phyloP scores from a whole-genome alignment of 1,139 yeast genomes.

The Scheffersomyces parashehatae region DNA sequence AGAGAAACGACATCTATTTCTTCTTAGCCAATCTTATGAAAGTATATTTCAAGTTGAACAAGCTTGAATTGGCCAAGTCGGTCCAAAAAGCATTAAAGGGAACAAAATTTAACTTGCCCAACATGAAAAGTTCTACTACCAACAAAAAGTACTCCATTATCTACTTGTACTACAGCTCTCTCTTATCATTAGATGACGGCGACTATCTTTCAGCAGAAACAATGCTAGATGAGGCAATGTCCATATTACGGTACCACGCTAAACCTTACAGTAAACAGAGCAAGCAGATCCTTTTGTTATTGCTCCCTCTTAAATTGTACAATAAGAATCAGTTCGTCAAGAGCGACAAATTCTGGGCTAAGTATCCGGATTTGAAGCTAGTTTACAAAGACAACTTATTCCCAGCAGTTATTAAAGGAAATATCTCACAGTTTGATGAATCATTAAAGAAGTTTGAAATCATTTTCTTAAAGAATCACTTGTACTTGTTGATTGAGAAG shows the following conservation, averaged over 20 bases:
- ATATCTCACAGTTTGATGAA: conserved; percentile 49
- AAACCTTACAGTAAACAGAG: conserved; percentile 27
- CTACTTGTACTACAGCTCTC: conserved; percentile 66
- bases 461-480: conserved; percentile 56
- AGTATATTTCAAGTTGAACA: conserved; percentile 68
- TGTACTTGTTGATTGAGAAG: conserved; percentile 62
- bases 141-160: conserved; percentile 57
- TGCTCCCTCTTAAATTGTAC: conserved; percentile 57
- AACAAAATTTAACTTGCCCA: conserved; percentile 47
- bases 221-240: conserved; percentile 51
- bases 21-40: conserved; percentile 74
- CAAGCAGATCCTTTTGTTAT: conserved; percentile 45
- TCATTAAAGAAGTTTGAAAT: conserved; percentile 46
- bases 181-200: conserved; percentile 62
- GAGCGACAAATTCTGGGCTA: conserved; percentile 33
- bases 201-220: conserved; percentile 53
- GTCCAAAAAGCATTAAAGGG: conserved; percentile 71
- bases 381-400: conserved; percentile 53
- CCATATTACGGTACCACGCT: conserved; percentile 26
- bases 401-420: conserved; percentile 53
- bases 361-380: conserved; percentile 42
- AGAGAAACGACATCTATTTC: conserved; percentile 68
- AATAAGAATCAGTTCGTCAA: conserved; percentile 36
- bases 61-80: conserved; percentile 75
- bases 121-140: conserved; percentile 48